A percentile compares a stretch with the other conserved stretches of the same genome.
Conservation (phyloP, 352 stramenopile genomes). For the Phytophthora quininea region DNA sequence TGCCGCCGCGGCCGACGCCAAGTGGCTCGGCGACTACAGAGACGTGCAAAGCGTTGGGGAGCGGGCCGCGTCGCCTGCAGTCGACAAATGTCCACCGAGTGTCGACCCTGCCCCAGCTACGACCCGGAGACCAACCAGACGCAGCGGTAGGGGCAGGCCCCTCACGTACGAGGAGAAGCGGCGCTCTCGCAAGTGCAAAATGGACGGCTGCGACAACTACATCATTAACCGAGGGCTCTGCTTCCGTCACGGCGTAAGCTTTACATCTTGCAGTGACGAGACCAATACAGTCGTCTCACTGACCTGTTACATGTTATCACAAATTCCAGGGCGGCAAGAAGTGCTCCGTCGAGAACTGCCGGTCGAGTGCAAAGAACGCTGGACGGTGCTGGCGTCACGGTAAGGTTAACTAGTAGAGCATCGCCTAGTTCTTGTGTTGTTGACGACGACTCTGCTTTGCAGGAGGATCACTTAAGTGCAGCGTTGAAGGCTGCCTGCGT, state of each 20-base stretch:
- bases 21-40: not conserved
- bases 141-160: not conserved
- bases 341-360: slow-evolving; percentile 36
- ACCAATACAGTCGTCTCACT: too few species aligned
- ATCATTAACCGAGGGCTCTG: slow-evolving; percentile 56
- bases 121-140: not conserved
- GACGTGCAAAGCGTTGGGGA: slow-evolving; percentile 1
- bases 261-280: too few species aligned
- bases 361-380: slow-evolving; percentile 34
- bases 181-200: slow-evolving; percentile 36
- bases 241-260: slow-evolving; percentile 49
- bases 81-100: not conserved
- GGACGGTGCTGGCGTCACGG: slow-evolving; percentile 36
- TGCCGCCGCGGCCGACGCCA: not conserved
- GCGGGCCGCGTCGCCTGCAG: not conserved
- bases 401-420: not conserved
- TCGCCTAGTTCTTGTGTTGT: not conserved
- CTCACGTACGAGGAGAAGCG: slow-evolving; percentile 40
- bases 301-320: not conserved
- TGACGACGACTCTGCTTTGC: not conserved
- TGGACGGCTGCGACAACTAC: slow-evolving; percentile 49
- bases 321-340: slow-evolving; percentile 40
- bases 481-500: slow-evolving; percentile 41
- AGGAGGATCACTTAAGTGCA: slow-evolving; percentile 23
- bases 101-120: not conserved